Base-by-base conservation (phyloP, 768 basidiomycete genomes). In the Boletus patriciae region DNA sequence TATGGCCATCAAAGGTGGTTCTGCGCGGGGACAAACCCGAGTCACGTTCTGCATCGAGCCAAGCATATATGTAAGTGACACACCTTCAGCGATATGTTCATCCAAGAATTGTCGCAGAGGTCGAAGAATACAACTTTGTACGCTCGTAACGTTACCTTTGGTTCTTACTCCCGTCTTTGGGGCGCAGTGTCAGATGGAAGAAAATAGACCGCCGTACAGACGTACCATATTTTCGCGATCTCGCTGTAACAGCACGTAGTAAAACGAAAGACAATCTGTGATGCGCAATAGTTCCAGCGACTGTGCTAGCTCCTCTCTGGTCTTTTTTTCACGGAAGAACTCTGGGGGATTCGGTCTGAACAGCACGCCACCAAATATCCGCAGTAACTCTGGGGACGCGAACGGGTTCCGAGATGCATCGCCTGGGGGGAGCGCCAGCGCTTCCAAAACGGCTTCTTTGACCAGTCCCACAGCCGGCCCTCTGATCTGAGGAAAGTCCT, bases 401-500 rank as follows among this genome's bases (percentile, higher is more conserved):
- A 91, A 87, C 1, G 80, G 59, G 38, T 78, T 79, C 27, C 70
- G 62, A 34, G 55, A 40, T 42, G 59, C 59, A 3, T 40, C 50
- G 27, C 50, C 42, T 4, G 60, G 18, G 7, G 67, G 64, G 12
- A 73, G 60, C 10, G 80, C 58, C 2, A 81, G 69, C 0, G 77
- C 81, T 47, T 86, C 80, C 12, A 91, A 67, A 1, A 85, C 72
- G 2, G 83, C 81, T 49, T 91, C 87, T 66, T 86, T 88, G 1
- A 90, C 77, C 3, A 91, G 74, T 0, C 86, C 85, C 0, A 92
- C 77, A 0, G 86, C 81, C 1, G 88, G 86, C 0, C 83, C 81
- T 10, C 84, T 79, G 78, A 91, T 87, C 63, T 87, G 85, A 0
- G 85, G 85, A 45, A 81, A 80, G 16, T 81, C 73, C 6, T 70